Conservation (phyloP, 441 rosid genomes). For the Brassica balearica region DNA sequence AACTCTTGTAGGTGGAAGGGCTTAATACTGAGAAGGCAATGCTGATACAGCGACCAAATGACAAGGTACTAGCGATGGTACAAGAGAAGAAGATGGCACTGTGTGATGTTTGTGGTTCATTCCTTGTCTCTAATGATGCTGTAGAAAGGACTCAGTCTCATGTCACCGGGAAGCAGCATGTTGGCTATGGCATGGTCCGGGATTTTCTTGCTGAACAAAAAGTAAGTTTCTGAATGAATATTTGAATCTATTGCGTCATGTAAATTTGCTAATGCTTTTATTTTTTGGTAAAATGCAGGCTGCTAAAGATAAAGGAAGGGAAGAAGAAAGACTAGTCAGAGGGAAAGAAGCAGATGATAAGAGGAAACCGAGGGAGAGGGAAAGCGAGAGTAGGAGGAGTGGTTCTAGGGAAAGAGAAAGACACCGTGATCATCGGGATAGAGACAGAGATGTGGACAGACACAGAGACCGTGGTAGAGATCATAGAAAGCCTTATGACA, state of each 20-base stretch:
- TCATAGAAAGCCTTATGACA: slow-evolving; percentile 59
- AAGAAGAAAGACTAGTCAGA: slow-evolving; percentile 66
- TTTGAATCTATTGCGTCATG: slow-evolving; percentile 10
- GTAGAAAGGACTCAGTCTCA: slow-evolving; percentile 98
- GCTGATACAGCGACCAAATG: slow-evolving; percentile 68
- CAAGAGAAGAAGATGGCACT: slow-evolving; percentile 97
- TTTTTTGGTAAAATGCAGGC: slow-evolving; percentile 52
- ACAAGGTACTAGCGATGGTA: slow-evolving; percentile 73
- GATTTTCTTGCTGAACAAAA: slow-evolving; percentile 85
- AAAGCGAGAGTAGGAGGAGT: slow-evolving; percentile 60
- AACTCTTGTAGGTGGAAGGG: slow-evolving; percentile 70
- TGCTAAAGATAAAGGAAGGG: slow-evolving; percentile 85
- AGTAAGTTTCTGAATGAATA: slow-evolving; percentile 48
- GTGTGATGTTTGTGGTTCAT: slow-evolving; percentile 97
- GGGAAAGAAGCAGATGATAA: slow-evolving; percentile 90
- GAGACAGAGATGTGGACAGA: slow-evolving; percentile 71
- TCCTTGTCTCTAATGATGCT: slow-evolving; percentile 94
- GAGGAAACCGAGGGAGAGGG: slow-evolving; percentile 62
- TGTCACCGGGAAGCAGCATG: slow-evolving; percentile 93
- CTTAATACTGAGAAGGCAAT: slow-evolving; percentile 80
- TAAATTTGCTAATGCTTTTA: not conserved
- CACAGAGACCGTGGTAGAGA: slow-evolving; percentile 63
- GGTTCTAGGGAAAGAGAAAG: slow-evolving; percentile 76
- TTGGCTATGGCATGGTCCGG: slow-evolving; percentile 97
- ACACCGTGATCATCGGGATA: slow-evolving; percentile 42